Evolutionary conservation across 2,329 filamentous ascomycete species (phyloP).

Genomic region (Penicillium sp.): DNA sequence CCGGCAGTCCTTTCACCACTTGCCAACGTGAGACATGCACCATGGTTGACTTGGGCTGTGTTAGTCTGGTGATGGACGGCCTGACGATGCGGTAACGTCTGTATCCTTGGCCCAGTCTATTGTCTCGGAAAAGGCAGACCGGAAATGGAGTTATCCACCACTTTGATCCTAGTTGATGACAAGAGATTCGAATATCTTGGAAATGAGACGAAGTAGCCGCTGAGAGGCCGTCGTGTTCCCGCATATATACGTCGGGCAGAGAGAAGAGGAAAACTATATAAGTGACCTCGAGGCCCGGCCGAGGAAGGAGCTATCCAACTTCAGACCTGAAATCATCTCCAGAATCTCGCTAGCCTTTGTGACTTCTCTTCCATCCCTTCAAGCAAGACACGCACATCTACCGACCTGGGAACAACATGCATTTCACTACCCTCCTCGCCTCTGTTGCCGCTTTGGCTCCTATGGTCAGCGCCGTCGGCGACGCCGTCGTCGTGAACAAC

Average conservation of each 20-base stretch:
- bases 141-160: neutral
- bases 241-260: no score
- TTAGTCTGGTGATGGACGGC: neutral
- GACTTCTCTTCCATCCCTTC: neutral
- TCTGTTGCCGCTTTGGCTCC: conserved; percentile 34
- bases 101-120: neutral
- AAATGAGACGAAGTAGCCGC: neutral
- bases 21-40: neutral
- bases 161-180: neutral
- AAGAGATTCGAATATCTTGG: neutral
- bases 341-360: neutral
- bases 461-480: conserved; percentile 34
- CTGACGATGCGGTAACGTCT: neutral
- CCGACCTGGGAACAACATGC: no score
- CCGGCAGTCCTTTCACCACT: neutral
- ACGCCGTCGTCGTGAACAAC: conserved; percentile 41
- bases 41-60: neutral
- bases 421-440: conserved; percentile 30
- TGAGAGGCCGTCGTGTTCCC: no score
- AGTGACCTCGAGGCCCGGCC: neutral
- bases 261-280: neutral
- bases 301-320: neutral
- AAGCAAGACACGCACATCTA: no score
- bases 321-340: neutral
- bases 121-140: conserved; percentile 8